phyloP scores from a whole-genome alignment of 228 moss, liverwort and hornwort species.

The Sphagnum fallax region DNA sequence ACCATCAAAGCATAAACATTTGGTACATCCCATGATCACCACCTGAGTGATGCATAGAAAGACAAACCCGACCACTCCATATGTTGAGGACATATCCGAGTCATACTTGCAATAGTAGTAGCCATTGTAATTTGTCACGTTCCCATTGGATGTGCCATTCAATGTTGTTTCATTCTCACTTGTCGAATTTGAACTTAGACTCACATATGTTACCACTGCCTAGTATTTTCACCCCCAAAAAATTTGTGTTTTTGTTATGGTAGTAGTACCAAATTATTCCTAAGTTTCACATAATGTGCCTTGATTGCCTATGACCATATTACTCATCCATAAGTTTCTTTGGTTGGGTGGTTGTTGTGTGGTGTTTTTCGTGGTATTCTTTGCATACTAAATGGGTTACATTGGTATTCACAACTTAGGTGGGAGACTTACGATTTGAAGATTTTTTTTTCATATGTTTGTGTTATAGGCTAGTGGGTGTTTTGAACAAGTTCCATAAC shows the following conservation, averaged over 20 bases:
- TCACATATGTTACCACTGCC: constrained; percentile 24
- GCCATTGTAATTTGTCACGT: constrained; percentile 15
- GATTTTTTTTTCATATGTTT: no score
- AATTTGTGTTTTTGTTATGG: neutral
- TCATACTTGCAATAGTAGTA: constrained; percentile 52
- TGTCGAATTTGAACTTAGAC: constrained; percentile 29
- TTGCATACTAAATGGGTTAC: no score
- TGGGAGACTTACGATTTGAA: no score
- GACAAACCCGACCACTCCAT: constrained; percentile 35
- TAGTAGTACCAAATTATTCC: neutral
- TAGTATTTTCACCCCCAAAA: neutral
- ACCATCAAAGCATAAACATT: constrained; percentile 44
- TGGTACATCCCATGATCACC: constrained; percentile 37
- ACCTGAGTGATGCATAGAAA: constrained; percentile 41
- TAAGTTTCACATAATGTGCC: neutral
- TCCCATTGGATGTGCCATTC: constrained; percentile 11
- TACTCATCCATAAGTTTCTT: no score
- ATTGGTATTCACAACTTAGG: no score
- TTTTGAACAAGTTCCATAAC: no score
- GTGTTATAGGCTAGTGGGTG: no score
- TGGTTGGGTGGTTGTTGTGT: no score
- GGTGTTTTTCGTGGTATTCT: no score
- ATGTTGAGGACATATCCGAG: constrained; percentile 39
- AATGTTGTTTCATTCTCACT: constrained; percentile 24
- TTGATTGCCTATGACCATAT: no score